Conservation (phyloP, 2,329 filamentous ascomycete genomes). For the Grosmannia serpens region DNA sequence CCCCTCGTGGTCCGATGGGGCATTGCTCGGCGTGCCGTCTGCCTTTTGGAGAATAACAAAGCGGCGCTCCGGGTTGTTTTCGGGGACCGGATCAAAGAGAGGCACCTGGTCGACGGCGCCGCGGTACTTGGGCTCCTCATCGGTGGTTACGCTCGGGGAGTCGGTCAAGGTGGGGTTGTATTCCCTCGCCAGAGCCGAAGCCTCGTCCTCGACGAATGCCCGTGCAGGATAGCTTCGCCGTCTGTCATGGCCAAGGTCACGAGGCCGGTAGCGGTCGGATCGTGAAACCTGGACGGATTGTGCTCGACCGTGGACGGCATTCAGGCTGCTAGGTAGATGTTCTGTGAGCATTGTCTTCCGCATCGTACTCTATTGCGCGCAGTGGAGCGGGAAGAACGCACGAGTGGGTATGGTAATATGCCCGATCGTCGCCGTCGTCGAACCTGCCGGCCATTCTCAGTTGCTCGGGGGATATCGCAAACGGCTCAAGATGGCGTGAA, state of each 20-base stretch:
- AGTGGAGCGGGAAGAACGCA: background rate
- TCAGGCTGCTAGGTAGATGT: background rate
- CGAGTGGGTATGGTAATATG: background rate
- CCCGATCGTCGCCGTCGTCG: background rate
- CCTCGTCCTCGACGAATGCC: slow-evolving; percentile 61
- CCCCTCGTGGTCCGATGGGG: background rate
- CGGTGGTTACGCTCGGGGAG: slow-evolving; percentile 19
- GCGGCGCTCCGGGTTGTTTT: slow-evolving; percentile 50
- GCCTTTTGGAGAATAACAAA: slow-evolving; percentile 45
- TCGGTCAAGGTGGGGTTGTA: slow-evolving; percentile 30
- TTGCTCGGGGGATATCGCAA: background rate
- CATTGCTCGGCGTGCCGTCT: background rate
- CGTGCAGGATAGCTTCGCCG: slow-evolving; percentile 38
- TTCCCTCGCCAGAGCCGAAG: slow-evolving; percentile 50
- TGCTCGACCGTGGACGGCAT: slow-evolving; percentile 1
- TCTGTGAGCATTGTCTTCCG: background rate
- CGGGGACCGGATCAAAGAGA: slow-evolving; percentile 51
- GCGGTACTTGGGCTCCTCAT: slow-evolving; percentile 47
- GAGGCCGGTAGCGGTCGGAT: background rate
- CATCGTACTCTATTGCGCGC: background rate
- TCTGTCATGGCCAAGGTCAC: background rate
- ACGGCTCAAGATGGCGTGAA: background rate
- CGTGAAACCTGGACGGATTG: slow-evolving; percentile 3
- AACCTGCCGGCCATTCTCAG: background rate
- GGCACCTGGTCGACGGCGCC: slow-evolving; percentile 59